Evolutionary conservation across 1,284 basidiomycete species (phyloP), one percentile per base, ranked within the genome.

Genomic region (Austroboletus novae-zelandiae): DNA sequence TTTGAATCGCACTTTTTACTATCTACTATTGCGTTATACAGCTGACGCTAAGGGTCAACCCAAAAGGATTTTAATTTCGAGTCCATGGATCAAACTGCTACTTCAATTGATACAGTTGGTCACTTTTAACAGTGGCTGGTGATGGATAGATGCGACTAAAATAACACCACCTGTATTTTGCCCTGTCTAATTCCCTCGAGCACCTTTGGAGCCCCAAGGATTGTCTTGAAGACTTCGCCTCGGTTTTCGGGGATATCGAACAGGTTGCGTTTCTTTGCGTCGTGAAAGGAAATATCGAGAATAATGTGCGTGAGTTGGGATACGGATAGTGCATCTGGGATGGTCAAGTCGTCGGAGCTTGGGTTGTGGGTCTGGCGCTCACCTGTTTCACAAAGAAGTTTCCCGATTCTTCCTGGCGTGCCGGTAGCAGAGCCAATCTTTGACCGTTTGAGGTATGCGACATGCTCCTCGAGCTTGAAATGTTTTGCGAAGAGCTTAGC

Each of bases 401-500:
- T 91, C 48, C 88, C 88, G 48, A 94, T 70, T 61, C 91, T 79
- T 36, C 86, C 85, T 43, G 91, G 90, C 10, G 91, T 94, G 20
- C 91, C 91, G 23, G 86, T 86, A 30, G 89, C 91, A 27, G 84
- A 76, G 17, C 84, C 85, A 42, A 93, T 77, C 63, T 84, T 89
- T 15, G 89, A 89, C 56, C 80, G 77, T 64, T 78, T 78, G 58
- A 94, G 73, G 70, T 90, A 89, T 17, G 78, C 71, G 58, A 86
- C 80, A 64, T 94, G 91, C 53, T 92, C 86, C 47, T 83, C 74
- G 40, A 94, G 74, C 70, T 91, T 93, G 71, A 91, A 83, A 65
- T 94, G 91, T 68, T 84, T 90, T 40, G 91, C 88, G 61, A 94
- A 94, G 31, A 91, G 76, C 65, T 94, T 94, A 29, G 86, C 90